A percentile compares a stretch with the other conserved stretches of the same genome.
Conservation (phyloP, 2,329 filamentous ascomycete genomes). For the Periglandula ipomoeae region DNA sequence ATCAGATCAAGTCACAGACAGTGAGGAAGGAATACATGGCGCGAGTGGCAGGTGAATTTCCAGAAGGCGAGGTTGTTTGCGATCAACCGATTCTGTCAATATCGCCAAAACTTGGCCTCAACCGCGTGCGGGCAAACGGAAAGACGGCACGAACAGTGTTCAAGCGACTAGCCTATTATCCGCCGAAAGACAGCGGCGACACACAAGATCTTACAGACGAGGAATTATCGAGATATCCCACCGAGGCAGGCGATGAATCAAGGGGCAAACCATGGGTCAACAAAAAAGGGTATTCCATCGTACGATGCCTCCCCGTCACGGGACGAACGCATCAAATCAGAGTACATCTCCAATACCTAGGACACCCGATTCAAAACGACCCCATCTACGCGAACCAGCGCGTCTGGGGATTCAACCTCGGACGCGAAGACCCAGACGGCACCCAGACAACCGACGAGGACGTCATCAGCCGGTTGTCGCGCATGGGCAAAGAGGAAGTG, state of each 20-base stretch:
- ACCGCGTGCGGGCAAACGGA: conserved; percentile 86
- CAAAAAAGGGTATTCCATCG: conserved; percentile 83
- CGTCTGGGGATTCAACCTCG: conserved; percentile 80
- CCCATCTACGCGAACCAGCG: conserved; percentile 93
- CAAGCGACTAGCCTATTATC: conserved; percentile 86
- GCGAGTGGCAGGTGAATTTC: conserved; percentile 82
- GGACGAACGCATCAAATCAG: conserved; percentile 91
- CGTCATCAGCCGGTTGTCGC: conserved; percentile 73
- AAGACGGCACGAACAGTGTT: conserved; percentile 89
- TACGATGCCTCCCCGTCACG: conserved; percentile 86
- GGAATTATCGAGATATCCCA: conserved; percentile 15
- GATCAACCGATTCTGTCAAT: conserved; percentile 91
- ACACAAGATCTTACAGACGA: conserved; percentile 5
- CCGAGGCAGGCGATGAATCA: conserved; percentile 9
- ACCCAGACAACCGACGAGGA: conserved; percentile 73
- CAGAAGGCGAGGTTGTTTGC: conserved; percentile 82
- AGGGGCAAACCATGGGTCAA: conserved; percentile 32
- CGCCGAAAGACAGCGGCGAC: conserved; percentile 28
- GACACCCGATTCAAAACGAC: conserved; percentile 93
- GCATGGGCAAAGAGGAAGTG: conserved; percentile 91
- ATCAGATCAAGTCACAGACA: conserved; percentile 68
- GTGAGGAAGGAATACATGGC: conserved; percentile 95
- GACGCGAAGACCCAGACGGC: conserved; percentile 55
- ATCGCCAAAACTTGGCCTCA: conserved; percentile 88
- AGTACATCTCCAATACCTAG: conserved; percentile 89